Evolutionary conservation across 2,329 filamentous ascomycete species (phyloP), one percentile per base, ranked within the genome.

Genomic region (Neopestalotiopsis clavispora): DNA sequence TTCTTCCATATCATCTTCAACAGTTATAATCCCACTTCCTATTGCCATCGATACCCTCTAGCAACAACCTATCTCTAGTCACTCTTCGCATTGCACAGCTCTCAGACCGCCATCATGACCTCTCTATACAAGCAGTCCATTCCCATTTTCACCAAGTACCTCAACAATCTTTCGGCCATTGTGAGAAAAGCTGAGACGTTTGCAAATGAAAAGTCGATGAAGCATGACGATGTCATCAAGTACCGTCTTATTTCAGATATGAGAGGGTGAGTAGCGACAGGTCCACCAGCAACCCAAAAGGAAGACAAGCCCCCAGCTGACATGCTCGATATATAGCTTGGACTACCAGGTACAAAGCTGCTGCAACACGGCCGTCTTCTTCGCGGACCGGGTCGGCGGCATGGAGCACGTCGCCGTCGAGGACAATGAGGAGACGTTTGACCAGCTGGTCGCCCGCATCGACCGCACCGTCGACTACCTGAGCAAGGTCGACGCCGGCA

Each of bases 401-500:
- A 65, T 68, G 13, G 58, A 67, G 66, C 71, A 72, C 56, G 61
- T 63, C 17, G 56, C 42, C 13, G 60, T 71, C n/a, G 70, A 40
- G 20, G 71, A 72, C 68, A 63, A 72, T 66, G 82, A 87, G 72
- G 82, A 77, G 42, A 86, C 85, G 0, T 85, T 89, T 64, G 78
- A 78, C 0, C 81, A 87, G 30, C 74, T 89, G 17, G 78, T 85
- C 4, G 80, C 73, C 13, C 81, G 86, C 5, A 80, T 90, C 61
- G 74, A 81, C 7, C 81, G 79, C 67, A 85, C 85, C 1, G 76
- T 88, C 66, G 78, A 79, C 13, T 79, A 84, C 23, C 75, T 89
- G 0, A 80, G 86, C 70, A 72, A 69, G 0, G 80, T 85, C 17
- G 80, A 85, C 67, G 73, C 75, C 1, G 79, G 79, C 28, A 75